Conservation (phyloP, 2,329 filamentous ascomycete species). For the Bertia moriformis region DNA sequence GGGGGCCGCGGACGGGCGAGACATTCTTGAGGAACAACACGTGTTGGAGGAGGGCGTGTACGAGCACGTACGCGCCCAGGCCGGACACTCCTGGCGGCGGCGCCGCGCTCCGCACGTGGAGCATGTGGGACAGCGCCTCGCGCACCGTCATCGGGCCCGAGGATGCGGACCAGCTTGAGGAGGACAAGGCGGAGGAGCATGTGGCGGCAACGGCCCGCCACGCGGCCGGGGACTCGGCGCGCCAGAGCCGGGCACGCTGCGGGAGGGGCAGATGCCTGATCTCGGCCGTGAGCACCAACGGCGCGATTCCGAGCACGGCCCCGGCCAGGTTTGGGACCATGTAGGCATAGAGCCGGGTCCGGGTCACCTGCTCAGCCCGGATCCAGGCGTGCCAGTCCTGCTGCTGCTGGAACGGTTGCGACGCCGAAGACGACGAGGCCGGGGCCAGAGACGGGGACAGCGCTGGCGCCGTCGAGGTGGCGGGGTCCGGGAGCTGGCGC, state of each 20-base stretch:
- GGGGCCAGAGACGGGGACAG: too few species aligned
- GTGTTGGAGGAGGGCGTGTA: constrained; percentile 59
- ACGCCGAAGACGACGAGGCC: too few species aligned
- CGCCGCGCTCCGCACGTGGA: constrained; percentile 32
- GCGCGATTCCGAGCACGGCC: constrained; percentile 45
- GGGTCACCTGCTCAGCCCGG: constrained; percentile 35
- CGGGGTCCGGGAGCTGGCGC: too few species aligned
- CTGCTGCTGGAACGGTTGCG: constrained; percentile 28
- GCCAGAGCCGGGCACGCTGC: constrained; percentile 38
- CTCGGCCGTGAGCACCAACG: constrained; percentile 40
- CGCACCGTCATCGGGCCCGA: constrained; percentile 40
- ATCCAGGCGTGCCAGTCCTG: constrained; percentile 47
- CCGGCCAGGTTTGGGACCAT: constrained; percentile 50
- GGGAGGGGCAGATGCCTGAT: constrained; percentile 40
- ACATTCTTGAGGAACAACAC: constrained; percentile 58
- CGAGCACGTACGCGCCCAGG: constrained; percentile 56
- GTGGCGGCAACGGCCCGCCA: constrained; percentile 35
- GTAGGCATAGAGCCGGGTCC: constrained; percentile 45
- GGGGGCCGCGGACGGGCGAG: too few species aligned
- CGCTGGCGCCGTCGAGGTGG: too few species aligned
- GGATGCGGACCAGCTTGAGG: constrained; percentile 12
- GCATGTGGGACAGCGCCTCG: constrained; percentile 37
- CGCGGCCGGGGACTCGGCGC: constrained; percentile 39
- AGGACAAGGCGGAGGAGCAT: constrained; percentile 5
- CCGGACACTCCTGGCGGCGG: constrained; percentile 36